Evolutionary conservation across 768 basidiomycete species (phyloP).

Genomic region (Harrya chromipes): DNA sequence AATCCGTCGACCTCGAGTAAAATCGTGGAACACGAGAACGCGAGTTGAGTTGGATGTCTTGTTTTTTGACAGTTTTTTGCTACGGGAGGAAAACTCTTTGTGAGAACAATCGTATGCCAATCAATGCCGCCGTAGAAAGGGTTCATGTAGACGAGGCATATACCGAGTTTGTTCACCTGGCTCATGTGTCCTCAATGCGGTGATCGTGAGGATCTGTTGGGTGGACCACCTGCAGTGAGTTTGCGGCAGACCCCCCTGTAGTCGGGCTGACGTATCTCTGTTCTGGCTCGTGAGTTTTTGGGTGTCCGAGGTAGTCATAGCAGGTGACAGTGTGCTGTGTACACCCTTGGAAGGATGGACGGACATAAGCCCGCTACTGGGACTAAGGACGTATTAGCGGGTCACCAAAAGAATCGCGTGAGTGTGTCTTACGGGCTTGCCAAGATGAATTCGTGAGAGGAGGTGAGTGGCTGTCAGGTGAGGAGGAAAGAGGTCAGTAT

Average conservation of each 20-base stretch:
- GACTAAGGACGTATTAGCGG: too few species aligned
- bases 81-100: conserved; percentile 12
- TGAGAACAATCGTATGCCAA: conserved; percentile 10
- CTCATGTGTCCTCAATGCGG: background rate
- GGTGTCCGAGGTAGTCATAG: background rate
- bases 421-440: too few species aligned
- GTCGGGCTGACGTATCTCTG: conserved; percentile 17
- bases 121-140: background rate
- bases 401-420: too few species aligned
- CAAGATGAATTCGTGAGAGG: too few species aligned
- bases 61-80: background rate
- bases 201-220: conserved; percentile 1
- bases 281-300: conserved; percentile 7
- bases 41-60: conserved; percentile 1
- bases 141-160: conserved; percentile 9
- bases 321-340: conserved; percentile 3
- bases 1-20: conserved; percentile 1
- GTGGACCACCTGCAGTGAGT: conserved; percentile 9
- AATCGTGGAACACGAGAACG: conserved; percentile 6
- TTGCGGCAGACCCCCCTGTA: conserved; percentile 12
- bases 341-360: background rate
- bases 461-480: too few species aligned
- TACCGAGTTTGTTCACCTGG: conserved; percentile 8
- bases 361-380: too few species aligned
- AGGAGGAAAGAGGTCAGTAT: too few species aligned